phyloP scores from a whole-genome alignment of 768 basidiomycete genomes.

The Epithele typhae region DNA sequence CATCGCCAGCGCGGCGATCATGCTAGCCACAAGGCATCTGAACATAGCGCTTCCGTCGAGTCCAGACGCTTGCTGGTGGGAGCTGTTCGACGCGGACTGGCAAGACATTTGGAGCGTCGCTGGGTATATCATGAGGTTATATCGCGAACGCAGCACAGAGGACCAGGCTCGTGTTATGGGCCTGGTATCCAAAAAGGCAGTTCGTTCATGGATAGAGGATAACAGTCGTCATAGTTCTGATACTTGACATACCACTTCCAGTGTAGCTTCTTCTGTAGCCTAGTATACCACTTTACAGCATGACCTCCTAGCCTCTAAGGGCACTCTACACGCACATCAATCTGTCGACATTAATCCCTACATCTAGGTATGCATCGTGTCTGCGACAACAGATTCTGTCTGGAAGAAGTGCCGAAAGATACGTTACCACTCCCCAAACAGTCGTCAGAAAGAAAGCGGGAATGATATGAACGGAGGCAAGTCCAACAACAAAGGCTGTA shows the following conservation, averaged over 20 bases:
- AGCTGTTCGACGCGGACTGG: constrained; percentile 87
- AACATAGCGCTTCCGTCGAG: constrained; percentile 68
- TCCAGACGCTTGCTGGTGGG: constrained; percentile 83
- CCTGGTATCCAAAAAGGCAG: constrained; percentile 72
- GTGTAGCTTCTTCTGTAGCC: too few relatives aligned
- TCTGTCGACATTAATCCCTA: constrained; percentile 9
- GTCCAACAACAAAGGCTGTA: constrained; percentile 26
- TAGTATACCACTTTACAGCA: background rate
- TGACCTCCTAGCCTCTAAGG: background rate
- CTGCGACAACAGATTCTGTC: constrained; percentile 15
- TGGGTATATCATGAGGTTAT: constrained; percentile 82
- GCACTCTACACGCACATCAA: constrained; percentile 3
- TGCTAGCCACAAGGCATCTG: constrained; percentile 73
- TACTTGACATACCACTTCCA: too few relatives aligned
- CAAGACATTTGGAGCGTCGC: constrained; percentile 86
- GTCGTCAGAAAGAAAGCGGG: constrained; percentile 8
- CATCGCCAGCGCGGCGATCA: constrained; percentile 86
- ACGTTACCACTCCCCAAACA: constrained; percentile 7
- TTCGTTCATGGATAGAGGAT: constrained; percentile 80
- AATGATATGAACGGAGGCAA: constrained; percentile 14
- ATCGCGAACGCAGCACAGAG: constrained; percentile 45
- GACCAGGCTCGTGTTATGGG: constrained; percentile 46
- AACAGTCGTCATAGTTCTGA: background rate
- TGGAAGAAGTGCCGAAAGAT: constrained; percentile 3
- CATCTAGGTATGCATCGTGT: constrained; percentile 13